phyloP scores from a whole-genome alignment of 1,284 basidiomycete genomes.

The Cutaneotrichosporon sp. region DNA sequence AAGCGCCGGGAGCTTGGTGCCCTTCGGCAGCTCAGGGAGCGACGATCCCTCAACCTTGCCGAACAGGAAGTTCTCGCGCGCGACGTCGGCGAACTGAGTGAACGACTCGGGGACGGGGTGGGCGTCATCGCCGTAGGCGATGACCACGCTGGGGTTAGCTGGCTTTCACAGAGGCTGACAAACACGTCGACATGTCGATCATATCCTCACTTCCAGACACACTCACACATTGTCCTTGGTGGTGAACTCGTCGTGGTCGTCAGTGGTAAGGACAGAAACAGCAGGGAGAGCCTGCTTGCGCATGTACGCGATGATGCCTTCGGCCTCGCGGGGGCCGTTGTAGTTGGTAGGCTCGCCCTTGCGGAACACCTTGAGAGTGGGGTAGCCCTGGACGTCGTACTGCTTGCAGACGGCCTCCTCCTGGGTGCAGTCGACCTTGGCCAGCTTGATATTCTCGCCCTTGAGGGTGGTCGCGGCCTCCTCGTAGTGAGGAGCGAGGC shows the following conservation, averaged over 20 bases:
- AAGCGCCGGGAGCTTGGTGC: constrained; percentile 68
- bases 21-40: constrained; percentile 71
- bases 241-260: constrained; percentile 81
- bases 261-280: constrained; percentile 72
- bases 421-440: constrained; percentile 94
- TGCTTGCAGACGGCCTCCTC: constrained; percentile 79
- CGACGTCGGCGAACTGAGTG: constrained; percentile 73
- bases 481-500: constrained; percentile 87
- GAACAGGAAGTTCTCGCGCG: constrained; percentile 91
- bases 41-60: constrained; percentile 74
- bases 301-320: constrained; percentile 98
- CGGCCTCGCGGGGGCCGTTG: constrained; percentile 84
- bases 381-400: constrained; percentile 74
- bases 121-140: constrained; percentile 75
- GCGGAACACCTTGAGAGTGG: constrained; percentile 78
- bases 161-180: neutral
- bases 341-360: constrained; percentile 78
- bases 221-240: constrained; percentile 75
- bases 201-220: neutral
- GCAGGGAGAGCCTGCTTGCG: constrained; percentile 98
- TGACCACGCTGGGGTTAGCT: constrained; percentile 60
- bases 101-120: constrained; percentile 71
- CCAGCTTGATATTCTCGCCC: constrained; percentile 82
- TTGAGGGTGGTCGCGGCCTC: constrained; percentile 92
- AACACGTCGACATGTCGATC: too few species aligned